Conservation (phyloP, 2,329 filamentous ascomycete species). For the Coniella lustricola region DNA sequence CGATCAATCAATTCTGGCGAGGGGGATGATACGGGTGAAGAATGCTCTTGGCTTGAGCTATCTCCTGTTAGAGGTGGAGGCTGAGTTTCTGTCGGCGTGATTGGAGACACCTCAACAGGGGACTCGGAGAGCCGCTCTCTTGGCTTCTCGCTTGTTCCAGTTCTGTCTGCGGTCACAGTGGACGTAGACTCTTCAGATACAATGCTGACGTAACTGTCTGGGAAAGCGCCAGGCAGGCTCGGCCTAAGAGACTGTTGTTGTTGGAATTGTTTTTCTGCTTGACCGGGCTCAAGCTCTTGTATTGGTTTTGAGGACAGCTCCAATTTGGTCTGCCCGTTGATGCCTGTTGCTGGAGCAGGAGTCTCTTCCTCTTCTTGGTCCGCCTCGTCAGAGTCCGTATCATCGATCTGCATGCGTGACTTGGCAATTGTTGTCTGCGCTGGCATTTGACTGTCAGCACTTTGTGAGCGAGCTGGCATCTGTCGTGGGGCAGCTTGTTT, state of each 20-base stretch:
- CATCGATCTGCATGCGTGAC: conserved; percentile 60
- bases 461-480: conserved; percentile 31
- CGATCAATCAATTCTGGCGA: conserved; percentile 53
- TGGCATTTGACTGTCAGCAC: conserved; percentile 39
- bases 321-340: conserved; percentile 6
- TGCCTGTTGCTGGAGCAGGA: conserved; percentile 14
- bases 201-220: conserved; percentile 32
- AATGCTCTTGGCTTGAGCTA: conserved; percentile 60
- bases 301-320: not conserved
- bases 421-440: conserved; percentile 48
- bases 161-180: conserved; percentile 24
- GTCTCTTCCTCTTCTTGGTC: conserved; percentile 30
- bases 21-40: conserved; percentile 56
- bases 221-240: conserved; percentile 33
- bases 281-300: conserved; percentile 12
- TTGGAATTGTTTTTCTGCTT: conserved; percentile 23
- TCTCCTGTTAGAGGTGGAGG: conserved; percentile 64
- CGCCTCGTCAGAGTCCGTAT: conserved; percentile 55
- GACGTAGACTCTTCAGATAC: conserved; percentile 25
- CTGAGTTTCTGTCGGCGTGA: conserved; percentile 35
- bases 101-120: conserved; percentile 57
- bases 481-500: conserved; percentile 37
- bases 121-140: conserved; percentile 57
- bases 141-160: conserved; percentile 23
- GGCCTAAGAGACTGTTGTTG: conserved; percentile 25